phyloP scores from a whole-genome alignment of 108 stramenopile species.

The Skeletonema tropicum region DNA sequence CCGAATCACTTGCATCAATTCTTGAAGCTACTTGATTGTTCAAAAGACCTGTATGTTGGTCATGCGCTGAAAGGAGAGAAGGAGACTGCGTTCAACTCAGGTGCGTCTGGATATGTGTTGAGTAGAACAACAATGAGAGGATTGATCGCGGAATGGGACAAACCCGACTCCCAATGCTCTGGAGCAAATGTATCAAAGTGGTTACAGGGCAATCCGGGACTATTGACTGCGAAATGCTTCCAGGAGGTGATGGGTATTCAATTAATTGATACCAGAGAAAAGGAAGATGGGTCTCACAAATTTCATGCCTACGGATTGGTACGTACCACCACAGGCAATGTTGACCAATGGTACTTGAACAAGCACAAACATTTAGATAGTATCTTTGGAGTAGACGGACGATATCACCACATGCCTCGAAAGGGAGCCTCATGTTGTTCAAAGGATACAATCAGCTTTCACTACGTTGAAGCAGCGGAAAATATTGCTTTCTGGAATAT shows the following conservation, averaged over 20 bases:
- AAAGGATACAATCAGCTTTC: constrained; percentile 77
- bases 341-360: constrained; percentile 85
- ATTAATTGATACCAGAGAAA: constrained; percentile 72
- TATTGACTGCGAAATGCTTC: constrained; percentile 76
- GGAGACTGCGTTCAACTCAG: constrained; percentile 79
- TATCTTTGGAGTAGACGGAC: constrained; percentile 46
- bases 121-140: constrained; percentile 74
- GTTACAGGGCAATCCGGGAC: constrained; percentile 84
- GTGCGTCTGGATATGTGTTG: constrained; percentile 87
- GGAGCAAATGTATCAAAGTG: constrained; percentile 57
- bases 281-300: constrained; percentile 64
- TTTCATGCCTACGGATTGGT: constrained; percentile 81
- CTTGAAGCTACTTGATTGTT: constrained; percentile 56
- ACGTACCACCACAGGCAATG: constrained; percentile 67
- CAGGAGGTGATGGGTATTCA: constrained; percentile 50
- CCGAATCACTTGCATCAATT: constrained; percentile 81
- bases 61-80: constrained; percentile 74
- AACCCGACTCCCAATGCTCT: constrained; percentile 55
- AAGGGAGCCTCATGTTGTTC: constrained; percentile 73
- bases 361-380: constrained; percentile 70
- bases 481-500: constrained; percentile 69
- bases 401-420: constrained; percentile 54
- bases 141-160: constrained; percentile 71
- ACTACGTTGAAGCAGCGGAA: constrained; percentile 87
- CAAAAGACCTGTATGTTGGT: constrained; percentile 76